Conservation (phyloP, 805 yeast genomes). For the Barnettozyma wickerhamii region DNA sequence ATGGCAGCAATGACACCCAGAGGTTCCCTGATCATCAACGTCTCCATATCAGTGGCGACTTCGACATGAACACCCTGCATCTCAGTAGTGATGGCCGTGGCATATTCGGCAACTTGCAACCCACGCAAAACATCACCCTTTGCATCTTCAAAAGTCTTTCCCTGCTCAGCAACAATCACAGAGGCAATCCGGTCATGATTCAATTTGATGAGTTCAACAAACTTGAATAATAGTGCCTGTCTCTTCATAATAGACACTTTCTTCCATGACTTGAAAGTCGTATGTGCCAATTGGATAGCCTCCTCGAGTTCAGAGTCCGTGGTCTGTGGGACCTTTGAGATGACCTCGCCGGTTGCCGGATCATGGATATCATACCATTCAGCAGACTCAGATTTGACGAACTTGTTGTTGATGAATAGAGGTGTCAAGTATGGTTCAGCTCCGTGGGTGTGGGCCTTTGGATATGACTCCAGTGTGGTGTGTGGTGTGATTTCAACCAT, state of each 20-base stretch:
- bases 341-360: constrained; percentile 65
- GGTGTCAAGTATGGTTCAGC: constrained; percentile 47
- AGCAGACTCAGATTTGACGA: constrained; percentile 40
- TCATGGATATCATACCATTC: constrained; percentile 67
- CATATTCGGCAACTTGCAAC: constrained; percentile 73
- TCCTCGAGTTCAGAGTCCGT: constrained; percentile 58
- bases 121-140: constrained; percentile 74
- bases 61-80: constrained; percentile 60
- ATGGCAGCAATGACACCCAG: constrained; percentile 75
- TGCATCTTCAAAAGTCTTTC: constrained; percentile 73
- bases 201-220: constrained; percentile 56
- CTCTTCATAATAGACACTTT: constrained; percentile 41
- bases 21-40: constrained; percentile 66
- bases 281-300: constrained; percentile 62
- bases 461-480: constrained; percentile 34
- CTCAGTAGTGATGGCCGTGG: constrained; percentile 61
- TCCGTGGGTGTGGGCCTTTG: constrained; percentile 34
- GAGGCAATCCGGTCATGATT: constrained; percentile 69
- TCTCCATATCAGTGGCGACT: constrained; percentile 72
- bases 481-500: constrained; percentile 26
- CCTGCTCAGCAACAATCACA: constrained; percentile 64
- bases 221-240: constrained; percentile 64
- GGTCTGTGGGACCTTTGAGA: constrained; percentile 64
- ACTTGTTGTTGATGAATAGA: constrained; percentile 41
- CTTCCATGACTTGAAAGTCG: constrained; percentile 42